phyloP scores from a whole-genome alignment of 495 filamentous ascomycete genomes.

The Tetracladium setigerum region DNA sequence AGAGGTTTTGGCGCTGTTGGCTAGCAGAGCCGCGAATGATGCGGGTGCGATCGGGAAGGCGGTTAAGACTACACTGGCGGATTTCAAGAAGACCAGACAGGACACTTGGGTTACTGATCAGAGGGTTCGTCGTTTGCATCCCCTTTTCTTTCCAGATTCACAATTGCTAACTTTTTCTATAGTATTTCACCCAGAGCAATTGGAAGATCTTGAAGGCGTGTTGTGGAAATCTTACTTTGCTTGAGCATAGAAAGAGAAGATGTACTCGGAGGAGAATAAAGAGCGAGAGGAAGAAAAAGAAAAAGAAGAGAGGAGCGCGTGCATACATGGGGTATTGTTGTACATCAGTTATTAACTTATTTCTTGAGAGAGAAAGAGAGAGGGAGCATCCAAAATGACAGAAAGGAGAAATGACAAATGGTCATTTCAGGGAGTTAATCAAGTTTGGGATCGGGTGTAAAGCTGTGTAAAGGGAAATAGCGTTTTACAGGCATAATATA shows the following conservation, averaged over 20 bases:
- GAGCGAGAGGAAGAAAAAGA: no score
- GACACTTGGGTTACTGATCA: constrained; percentile 98
- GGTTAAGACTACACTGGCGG: constrained; percentile 90
- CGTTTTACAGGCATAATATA: no score
- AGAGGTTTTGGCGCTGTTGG: constrained; percentile 80
- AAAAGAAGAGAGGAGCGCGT: no score
- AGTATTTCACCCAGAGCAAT: constrained; percentile 92
- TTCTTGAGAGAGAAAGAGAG: no score
- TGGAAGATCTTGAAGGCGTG: constrained; percentile 92
- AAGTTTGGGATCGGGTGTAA: no score
- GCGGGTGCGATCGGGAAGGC: constrained; percentile 92
- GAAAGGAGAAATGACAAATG: no score
- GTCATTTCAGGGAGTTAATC: no score
- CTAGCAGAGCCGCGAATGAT: constrained; percentile 76
- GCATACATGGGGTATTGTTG: no score
- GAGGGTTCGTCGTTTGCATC: constrained; percentile 61
- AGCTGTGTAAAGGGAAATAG: no score
- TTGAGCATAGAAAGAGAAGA: constrained; percentile 27
- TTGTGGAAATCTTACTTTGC: constrained; percentile 99
- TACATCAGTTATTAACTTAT: no score
- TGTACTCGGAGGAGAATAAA: no score
- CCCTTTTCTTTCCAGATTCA: neutral
- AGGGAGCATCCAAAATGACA: no score
- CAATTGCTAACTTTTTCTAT: constrained; percentile 24
- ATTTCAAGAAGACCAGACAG: constrained; percentile 99